These are phyloP conservation scores for Gossypium trilobum DNA, from an alignment of 441 rosid genomes.

Conservation along the genomic window DNA sequence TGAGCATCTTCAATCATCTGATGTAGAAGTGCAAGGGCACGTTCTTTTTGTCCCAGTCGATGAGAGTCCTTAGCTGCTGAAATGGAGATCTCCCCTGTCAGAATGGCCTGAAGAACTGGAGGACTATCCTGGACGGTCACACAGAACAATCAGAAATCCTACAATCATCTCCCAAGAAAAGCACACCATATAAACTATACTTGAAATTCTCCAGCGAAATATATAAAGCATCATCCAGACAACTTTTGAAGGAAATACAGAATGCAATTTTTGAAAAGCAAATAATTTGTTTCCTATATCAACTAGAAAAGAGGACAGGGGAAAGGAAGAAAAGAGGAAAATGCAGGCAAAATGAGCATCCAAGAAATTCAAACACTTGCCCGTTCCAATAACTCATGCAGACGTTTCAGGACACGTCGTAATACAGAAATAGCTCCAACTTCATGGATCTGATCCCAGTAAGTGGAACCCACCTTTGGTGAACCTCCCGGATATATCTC, in stretches of 20 bases:
- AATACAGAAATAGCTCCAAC: constrained; percentile 67
- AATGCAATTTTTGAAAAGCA: not conserved
- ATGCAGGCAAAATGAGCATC: not conserved
- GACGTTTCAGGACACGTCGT: constrained; percentile 70
- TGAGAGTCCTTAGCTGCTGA: constrained; percentile 62
- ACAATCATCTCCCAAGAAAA: not conserved
- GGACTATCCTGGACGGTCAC: constrained; percentile 49
- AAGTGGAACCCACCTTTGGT: constrained; percentile 70
- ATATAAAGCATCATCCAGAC: not conserved
- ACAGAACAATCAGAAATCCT: not conserved
- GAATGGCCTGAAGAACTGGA: constrained; percentile 55
- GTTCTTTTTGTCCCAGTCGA: constrained; percentile 80
- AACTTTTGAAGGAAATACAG: not conserved
- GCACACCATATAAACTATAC: constrained; percentile 4
- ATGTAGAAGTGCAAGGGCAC: constrained; percentile 83
- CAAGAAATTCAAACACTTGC: constrained; percentile 29
- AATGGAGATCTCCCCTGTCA: constrained; percentile 53
- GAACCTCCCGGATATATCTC: constrained; percentile 99
- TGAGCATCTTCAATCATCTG: constrained; percentile 99
- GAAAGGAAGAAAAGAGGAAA: not conserved
- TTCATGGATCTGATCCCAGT: constrained; percentile 95
- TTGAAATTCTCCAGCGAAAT: not conserved
- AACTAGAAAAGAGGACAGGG: not conserved
- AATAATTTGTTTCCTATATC: not conserved
- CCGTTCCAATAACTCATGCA: constrained; percentile 78